Percentiles rank a stretch among this genome's conserved stretches.
Conservation (phyloP, 805 yeast species). For the Wickerhamomyces tratensis region DNA sequence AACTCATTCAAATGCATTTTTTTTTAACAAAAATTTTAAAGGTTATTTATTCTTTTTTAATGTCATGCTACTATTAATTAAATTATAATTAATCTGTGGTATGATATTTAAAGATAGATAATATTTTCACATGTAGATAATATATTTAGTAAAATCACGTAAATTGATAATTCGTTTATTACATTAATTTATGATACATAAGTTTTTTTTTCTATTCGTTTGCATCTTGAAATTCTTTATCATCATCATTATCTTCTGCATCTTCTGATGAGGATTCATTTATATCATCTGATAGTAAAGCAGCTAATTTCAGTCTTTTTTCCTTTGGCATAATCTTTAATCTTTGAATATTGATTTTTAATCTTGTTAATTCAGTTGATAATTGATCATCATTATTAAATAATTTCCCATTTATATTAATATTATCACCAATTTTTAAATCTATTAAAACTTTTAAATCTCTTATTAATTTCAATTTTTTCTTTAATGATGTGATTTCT, state of each 20-base stretch:
- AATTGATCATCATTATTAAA: constrained; percentile 7
- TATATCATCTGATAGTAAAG: too few species aligned
- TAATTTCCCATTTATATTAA: constrained; percentile 8
- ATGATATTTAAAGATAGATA: too few species aligned
- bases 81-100: too few species aligned
- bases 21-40: too few species aligned
- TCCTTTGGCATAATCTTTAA: constrained; percentile 10
- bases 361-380: constrained; percentile 9
- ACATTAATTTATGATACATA: neutral
- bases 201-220: neutral
- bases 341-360: constrained; percentile 10
- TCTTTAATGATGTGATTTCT: constrained; percentile 3
- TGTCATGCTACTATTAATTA: too few species aligned
- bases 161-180: neutral
- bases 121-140: too few species aligned
- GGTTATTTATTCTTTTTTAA: too few species aligned
- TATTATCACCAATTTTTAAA: constrained; percentile 12
- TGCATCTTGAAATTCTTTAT: neutral
- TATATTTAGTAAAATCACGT: too few species aligned
- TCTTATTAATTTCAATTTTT: constrained; percentile 2
- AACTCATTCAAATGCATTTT: too few species aligned
- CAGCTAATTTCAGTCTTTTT: constrained; percentile 3
- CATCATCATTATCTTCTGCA: too few species aligned
- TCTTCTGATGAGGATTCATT: too few species aligned
- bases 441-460: constrained; percentile 4